Base-by-base conservation (phyloP, 169 alveolate genomes). In the Theileria luwenshuni region DNA sequence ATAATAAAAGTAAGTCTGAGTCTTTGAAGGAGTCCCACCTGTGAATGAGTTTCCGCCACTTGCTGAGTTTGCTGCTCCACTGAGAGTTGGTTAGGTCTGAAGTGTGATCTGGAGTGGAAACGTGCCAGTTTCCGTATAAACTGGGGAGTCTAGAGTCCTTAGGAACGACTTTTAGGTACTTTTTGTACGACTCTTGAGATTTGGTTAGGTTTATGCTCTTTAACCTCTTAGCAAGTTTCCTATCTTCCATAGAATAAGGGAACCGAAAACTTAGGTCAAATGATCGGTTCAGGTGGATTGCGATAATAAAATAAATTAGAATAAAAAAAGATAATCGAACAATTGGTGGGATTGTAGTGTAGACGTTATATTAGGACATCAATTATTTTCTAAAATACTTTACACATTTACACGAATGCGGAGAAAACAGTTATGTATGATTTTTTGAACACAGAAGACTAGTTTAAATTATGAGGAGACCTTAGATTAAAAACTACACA, bases 141-240 rank as follows among this genome's bases (percentile, higher is more conserved):
- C 61, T 63, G 15, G 41, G 13, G 19, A 67, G 60, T n/a, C 93
- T 76, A 56, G 73, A 60, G 6, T 83, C 83, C 19, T 79, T 79
- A 27, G 91, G 92, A 23, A 89, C 85, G 27, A 88, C 85, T 21
- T 35, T 76, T 21, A 76, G 28, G 51, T 89, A 89, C 27, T 81
- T 63, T 63, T 85, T 86, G 69, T 89, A 89, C 1, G 90, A 73
- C 42, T 74, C 69, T 35, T 85, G 72, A 28, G 83, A 62, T 42
- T 89, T 89, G 19, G 94, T 89, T 71, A 89, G 74, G 67, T 72
- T 89, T 48, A 89, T 76, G 72, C 72, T 83, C 67, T 84, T 89
- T 43, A 89, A 23, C 21, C 94, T 61, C 17, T 48, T 63, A 5
- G 77, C 21, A 8, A 61, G 73, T 45, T 76, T 23, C 17, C 52